Evolutionary conservation across 495 filamentous ascomycete species (phyloP).

Genomic region (Jackrogersella minutella): DNA sequence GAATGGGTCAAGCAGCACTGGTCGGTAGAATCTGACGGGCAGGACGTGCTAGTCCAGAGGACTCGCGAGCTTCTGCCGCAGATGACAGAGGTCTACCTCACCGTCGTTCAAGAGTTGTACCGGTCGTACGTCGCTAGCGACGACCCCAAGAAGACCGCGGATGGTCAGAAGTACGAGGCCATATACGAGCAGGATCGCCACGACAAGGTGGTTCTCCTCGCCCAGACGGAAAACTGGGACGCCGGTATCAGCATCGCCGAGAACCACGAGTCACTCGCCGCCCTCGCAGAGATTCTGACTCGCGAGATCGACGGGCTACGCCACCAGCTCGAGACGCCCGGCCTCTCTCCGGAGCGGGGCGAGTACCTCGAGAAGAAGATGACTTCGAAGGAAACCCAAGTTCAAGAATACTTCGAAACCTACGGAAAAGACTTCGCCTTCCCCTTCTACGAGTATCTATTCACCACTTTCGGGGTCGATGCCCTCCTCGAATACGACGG

Average conservation of each 20-base stretch:
- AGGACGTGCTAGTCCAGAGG: slow-evolving; percentile 41
- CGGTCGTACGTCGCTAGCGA: slow-evolving; percentile 50
- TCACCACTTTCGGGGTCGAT: slow-evolving; percentile 69
- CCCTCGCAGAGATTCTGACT: slow-evolving; percentile 68
- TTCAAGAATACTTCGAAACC: slow-evolving; percentile 70
- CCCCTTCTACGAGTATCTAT: slow-evolving; percentile 78
- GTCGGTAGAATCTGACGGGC: slow-evolving; percentile 23
- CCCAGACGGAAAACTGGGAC: slow-evolving; percentile 71
- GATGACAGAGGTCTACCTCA: slow-evolving; percentile 57
- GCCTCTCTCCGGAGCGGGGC: slow-evolving; percentile 31
- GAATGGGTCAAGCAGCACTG: slow-evolving; percentile 46
- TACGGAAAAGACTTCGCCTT: slow-evolving; percentile 82
- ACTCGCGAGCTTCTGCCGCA: slow-evolving; percentile 51
- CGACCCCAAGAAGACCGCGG: slow-evolving; percentile 43
- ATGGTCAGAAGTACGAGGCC: slow-evolving; percentile 49
- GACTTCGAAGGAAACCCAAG: slow-evolving; percentile 47
- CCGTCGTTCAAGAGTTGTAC: slow-evolving; percentile 51
- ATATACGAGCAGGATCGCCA: slow-evolving; percentile 51
- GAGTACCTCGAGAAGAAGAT: slow-evolving; percentile 43
- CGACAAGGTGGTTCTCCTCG: slow-evolving; percentile 59
- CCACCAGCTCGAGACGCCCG: slow-evolving; percentile 29
- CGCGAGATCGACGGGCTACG: slow-evolving; percentile 50
- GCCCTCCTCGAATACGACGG: slow-evolving; percentile 71
- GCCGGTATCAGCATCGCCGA: slow-evolving; percentile 77
- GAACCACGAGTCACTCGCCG: slow-evolving; percentile 72